Evolutionary conservation across 2,329 filamentous ascomycete genomes (phyloP), one percentile per base, ranked within the genome.

Genomic region (Microdochium trichocladiopsis): DNA sequence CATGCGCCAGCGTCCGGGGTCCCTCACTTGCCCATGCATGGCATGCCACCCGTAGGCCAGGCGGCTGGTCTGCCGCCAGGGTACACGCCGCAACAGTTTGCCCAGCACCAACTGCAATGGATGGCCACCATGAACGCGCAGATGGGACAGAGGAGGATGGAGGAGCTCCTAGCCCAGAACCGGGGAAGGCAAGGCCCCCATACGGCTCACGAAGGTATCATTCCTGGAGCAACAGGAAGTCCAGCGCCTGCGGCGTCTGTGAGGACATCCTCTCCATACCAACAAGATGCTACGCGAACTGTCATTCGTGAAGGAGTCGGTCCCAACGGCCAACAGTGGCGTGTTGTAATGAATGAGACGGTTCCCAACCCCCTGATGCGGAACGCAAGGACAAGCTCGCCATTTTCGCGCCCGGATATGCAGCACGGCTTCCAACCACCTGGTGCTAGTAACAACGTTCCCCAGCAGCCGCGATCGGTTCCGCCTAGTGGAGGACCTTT

Each of bases 291-390:
- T 25, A 69, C 68, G 9, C 69, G 72, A 22, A 75, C 71, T 10
- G 69, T 78, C 21, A 70, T 74, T 9, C 74, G 74, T 28, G 77
- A 81, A 60, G 70, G 72, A 9, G 59, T 75, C 28, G 73, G 73
- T 0, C 73, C 76, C 10, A 76, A 80, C 56, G 78, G 78, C 16
- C 70, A 77, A 53, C 69, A 75, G 52, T 78, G 75, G 72, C 74
- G 75, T 43, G 68, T 80, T 51, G 78, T 75, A 2, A 68, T 77
- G 51, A 79, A 78, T 58, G 75, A 78, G 55, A 69, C 70, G 2
- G 54, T 65, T 10, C 36, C 52, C 28, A 58, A 50, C 52, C 53
- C 58, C 37, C 33, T 50, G 52, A 53, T 55, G 51, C 50, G 47
- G 48, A 61, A 24, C 31, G 54, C 56, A 54, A 47, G 61, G 54